Percentiles rank a stretch among this genome's conserved stretches.
Evolutionary conservation across 345 rosid species (phyloP).

Genomic region (Kandelia obovata): DNA sequence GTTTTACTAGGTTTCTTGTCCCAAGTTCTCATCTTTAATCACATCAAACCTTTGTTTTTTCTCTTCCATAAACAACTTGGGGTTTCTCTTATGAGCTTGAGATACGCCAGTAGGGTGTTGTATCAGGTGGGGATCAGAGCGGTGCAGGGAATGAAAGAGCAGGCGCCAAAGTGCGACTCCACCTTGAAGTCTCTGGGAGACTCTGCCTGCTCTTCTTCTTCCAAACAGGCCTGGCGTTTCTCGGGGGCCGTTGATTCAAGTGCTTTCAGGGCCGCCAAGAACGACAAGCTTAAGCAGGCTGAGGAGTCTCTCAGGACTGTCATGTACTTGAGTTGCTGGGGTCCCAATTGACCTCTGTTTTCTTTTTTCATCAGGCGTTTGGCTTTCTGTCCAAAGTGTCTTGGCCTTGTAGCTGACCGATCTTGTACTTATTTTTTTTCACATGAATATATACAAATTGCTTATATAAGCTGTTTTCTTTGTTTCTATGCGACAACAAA

Average conservation of each 20-base stretch:
- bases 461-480: too few relatives aligned
- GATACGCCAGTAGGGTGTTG: slow-evolving; percentile 33
- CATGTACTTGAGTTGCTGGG: slow-evolving; percentile 90
- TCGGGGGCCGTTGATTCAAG: slow-evolving; percentile 42
- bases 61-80: too few relatives aligned
- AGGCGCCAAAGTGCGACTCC: slow-evolving; percentile 39
- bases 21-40: too few relatives aligned
- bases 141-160: slow-evolving; percentile 50
- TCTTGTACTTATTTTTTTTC: too few relatives aligned
- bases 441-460: too few relatives aligned
- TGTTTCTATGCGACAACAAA: too few relatives aligned
- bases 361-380: neutral
- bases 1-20: too few relatives aligned
- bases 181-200: slow-evolving; percentile 42
- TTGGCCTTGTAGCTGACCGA: too few relatives aligned
- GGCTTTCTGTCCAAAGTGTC: neutral
- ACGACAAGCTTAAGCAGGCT: slow-evolving; percentile 44
- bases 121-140: slow-evolving; percentile 35
- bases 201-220: slow-evolving; percentile 27
- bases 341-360: slow-evolving; percentile 37
- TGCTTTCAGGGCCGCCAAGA: slow-evolving; percentile 28
- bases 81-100: slow-evolving; percentile 24
- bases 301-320: slow-evolving; percentile 74
- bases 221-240: slow-evolving; percentile 44
- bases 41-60: too few relatives aligned